Evolutionary conservation across 352 stramenopile species (phyloP).

Genomic region (Globisporangium polare): DNA sequence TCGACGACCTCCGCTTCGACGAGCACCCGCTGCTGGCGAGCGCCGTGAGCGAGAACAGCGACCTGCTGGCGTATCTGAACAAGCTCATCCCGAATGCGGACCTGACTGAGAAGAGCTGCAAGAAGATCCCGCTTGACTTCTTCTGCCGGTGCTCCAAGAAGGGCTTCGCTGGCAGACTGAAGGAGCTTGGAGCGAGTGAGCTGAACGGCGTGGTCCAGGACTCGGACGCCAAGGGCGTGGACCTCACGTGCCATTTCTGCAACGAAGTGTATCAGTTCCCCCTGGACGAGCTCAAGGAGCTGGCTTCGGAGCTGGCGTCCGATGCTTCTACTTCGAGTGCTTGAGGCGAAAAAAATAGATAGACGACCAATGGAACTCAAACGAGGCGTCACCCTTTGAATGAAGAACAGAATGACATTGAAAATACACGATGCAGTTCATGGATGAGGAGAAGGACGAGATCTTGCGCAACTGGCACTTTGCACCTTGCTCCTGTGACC

Average conservation of each 20-base stretch:
- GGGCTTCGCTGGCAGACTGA: conserved; percentile 47
- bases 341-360: conserved; percentile 1
- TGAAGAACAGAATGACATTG: conserved; percentile 1
- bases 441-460: conserved; percentile 2
- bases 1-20: conserved; percentile 64
- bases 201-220: conserved; percentile 48
- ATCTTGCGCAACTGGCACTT: neutral
- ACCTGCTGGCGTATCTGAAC: conserved; percentile 72
- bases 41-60: conserved; percentile 44
- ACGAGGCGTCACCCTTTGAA: neutral
- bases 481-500: neutral
- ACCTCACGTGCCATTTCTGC: conserved; percentile 84
- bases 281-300: conserved; percentile 33
- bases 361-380: neutral
- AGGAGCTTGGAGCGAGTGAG: conserved; percentile 44
- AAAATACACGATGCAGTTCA: conserved; percentile 11
- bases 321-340: neutral
- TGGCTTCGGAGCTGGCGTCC: conserved; percentile 13
- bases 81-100: conserved; percentile 67
- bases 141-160: conserved; percentile 83
- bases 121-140: conserved; percentile 70
- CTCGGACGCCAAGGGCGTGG: conserved; percentile 47
- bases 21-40: conserved; percentile 39
- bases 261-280: conserved; percentile 78
- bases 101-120: conserved; percentile 51